Evolutionary conservation across 176 grass and related monocot genomes (phyloP).

Genomic region (Avena sativa): DNA sequence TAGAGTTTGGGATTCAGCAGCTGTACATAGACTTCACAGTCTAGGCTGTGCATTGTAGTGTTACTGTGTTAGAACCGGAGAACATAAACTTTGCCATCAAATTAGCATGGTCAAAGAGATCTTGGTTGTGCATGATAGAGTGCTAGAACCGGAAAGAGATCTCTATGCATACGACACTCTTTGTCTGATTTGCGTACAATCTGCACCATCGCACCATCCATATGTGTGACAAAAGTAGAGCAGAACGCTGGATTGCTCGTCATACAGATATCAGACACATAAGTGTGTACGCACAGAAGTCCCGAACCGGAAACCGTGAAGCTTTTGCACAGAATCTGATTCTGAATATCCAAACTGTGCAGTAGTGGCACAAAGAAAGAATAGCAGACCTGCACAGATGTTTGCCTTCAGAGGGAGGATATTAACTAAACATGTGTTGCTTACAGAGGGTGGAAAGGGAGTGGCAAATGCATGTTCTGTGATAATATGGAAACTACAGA

Average conservation of each 20-base stretch:
- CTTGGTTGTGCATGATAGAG: neutral
- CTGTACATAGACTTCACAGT: slow-evolving; percentile 17
- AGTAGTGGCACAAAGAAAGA: slow-evolving; percentile 14
- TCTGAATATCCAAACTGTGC: neutral
- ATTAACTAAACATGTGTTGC: too few relatives aligned
- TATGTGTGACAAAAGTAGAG: too few relatives aligned
- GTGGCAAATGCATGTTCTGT: too few relatives aligned
- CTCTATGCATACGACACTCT: too few relatives aligned
- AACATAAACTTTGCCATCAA: neutral
- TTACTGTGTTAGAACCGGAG: slow-evolving; percentile 8
- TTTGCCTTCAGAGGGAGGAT: too few relatives aligned
- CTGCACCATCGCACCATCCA: too few relatives aligned
- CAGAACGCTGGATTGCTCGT: too few relatives aligned
- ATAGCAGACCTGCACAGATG: neutral
- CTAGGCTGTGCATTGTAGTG: neutral
- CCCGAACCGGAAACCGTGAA: neutral
- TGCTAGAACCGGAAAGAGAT: neutral
- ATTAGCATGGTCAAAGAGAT: neutral
- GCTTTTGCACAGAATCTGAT: neutral
- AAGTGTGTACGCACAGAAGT: too few relatives aligned
- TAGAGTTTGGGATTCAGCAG: neutral
- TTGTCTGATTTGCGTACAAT: too few relatives aligned
- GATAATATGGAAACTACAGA: too few relatives aligned
- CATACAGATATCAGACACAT: too few relatives aligned
- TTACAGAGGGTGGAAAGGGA: too few relatives aligned